Evolutionary conservation across 1,284 basidiomycete genomes (phyloP), one percentile per base, ranked within the genome.

Genomic region (Ustilago hordei): DNA sequence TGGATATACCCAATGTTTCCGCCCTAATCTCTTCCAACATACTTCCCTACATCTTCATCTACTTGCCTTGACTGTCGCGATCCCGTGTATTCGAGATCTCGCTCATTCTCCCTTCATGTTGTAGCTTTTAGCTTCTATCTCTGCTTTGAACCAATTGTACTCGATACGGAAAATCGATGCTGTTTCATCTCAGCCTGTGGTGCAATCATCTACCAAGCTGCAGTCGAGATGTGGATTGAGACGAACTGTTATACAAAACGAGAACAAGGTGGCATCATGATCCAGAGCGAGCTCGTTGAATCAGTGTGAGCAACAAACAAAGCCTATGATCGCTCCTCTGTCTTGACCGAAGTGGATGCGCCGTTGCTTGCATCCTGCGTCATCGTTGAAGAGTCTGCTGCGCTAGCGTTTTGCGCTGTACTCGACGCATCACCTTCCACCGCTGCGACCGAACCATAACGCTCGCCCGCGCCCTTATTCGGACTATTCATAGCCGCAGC

Each of bases 401-500:
- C 15, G n/a, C 43, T 15, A 19, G 43, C 43, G 19, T 45, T 45
- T 38, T 35, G 35, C 19, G 54, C 36, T n/a, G 19, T 55, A 15
- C 23, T 28, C 1, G 8, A 15, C 13, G 52, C 50, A 19, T 12
- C 35, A 28, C 23, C 67, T 8, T 45, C 35, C 8, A 11, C n/a
- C n/a, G 48, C 45, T 15, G 55, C 54, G 3, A 15, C 36, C 12
- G 48, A 43, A 15, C 38, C 47, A 8, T 32, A 12, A 2, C 34
- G 12, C 23, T 47, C n/a, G 19, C 31, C 55, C 6, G 19, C 39
- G 12, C 12, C 53, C 6, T 68, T 68, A 5, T 48, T 31, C 9
- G 45, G 15, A 11, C 53, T 55, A 28, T 74, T 61, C 35, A 50
- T 15, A 13, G 61, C 64, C 8, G 65, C 66, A 0, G 66, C 67